phyloP scores from a whole-genome alignment of 352 stramenopile genomes.

The Phytophthora tubulina region DNA sequence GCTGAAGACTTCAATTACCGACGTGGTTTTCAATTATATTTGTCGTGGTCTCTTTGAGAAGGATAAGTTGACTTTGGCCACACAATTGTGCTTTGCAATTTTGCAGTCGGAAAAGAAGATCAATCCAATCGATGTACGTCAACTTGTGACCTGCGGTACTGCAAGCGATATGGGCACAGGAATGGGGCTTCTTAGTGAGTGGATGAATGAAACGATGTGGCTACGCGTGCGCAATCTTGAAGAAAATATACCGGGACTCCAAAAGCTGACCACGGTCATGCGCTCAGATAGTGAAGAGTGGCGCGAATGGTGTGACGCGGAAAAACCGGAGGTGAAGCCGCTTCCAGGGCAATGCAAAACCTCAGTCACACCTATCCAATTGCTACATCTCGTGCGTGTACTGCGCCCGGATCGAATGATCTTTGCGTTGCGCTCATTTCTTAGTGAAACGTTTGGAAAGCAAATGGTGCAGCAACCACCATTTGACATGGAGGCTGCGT shows the following conservation, averaged over 20 bases:
- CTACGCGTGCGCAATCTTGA: conserved; percentile 93
- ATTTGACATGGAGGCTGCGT: conserved; percentile 88
- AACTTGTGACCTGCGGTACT: conserved; percentile 76
- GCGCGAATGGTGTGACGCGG: conserved; percentile 94
- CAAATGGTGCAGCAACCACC: conserved; percentile 87
- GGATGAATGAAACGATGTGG: conserved; percentile 91
- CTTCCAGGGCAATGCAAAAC: conserved; percentile 91
- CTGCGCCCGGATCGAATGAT: conserved; percentile 89
- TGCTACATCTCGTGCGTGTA: conserved; percentile 85
- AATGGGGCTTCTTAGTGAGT: conserved; percentile 94
- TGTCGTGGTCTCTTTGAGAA: conserved; percentile 93
- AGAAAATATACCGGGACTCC: conserved; percentile 82
- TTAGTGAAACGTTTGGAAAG: conserved; percentile 61
- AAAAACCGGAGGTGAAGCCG: conserved; percentile 89
- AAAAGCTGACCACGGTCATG: conserved; percentile 95
- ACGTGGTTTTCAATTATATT: conserved; percentile 96
- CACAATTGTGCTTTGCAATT: conserved; percentile 94
- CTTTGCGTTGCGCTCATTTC: conserved; percentile 72
- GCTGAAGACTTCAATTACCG: conserved; percentile 75
- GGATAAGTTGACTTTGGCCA: conserved; percentile 94
- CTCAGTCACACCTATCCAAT: conserved; percentile 51
- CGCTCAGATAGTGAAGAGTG: conserved; percentile 96
- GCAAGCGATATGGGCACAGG: conserved; percentile 53
- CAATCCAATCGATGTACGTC: conserved; percentile 61
- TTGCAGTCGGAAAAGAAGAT: conserved; percentile 81